Percentiles rank a stretch among this genome's conserved stretches.
Conservation (phyloP, 1,284 basidiomycete genomes). For the Hemileia vastatrix region DNA sequence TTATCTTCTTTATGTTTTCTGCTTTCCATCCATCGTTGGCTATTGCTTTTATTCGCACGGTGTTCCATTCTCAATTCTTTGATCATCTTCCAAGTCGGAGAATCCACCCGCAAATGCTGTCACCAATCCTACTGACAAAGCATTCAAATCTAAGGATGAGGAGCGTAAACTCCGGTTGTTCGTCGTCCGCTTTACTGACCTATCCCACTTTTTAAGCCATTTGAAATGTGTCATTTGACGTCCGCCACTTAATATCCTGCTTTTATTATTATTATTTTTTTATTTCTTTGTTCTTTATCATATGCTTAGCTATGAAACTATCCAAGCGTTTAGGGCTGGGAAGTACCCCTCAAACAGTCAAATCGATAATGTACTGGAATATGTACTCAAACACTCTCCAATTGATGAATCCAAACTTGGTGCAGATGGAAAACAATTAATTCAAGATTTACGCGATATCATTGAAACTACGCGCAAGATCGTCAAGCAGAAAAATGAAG, state of each 20-base stretch:
- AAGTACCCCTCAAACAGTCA: constrained; percentile 70
- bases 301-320: constrained; percentile 53
- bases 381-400: constrained; percentile 59
- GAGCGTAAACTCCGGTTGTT: constrained; percentile 23
- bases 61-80: too few relatives aligned
- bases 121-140: constrained; percentile 17
- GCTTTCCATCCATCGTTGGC: too few relatives aligned
- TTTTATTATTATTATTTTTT: neutral
- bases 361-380: constrained; percentile 62
- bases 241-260: too few relatives aligned
- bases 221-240: too few relatives aligned
- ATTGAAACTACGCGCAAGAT: constrained; percentile 58
- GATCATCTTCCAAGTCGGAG: too few relatives aligned
- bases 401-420: constrained; percentile 61
- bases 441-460: constrained; percentile 64
- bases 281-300: neutral
- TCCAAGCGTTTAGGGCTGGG: constrained; percentile 66
- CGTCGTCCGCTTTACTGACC: too few relatives aligned
- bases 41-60: too few relatives aligned
- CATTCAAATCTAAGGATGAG: constrained; percentile 23
- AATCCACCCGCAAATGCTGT: constrained; percentile 17
- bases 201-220: too few relatives aligned
- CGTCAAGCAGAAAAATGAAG: constrained; percentile 69
- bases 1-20: too few relatives aligned
- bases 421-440: constrained; percentile 62